These are phyloP conservation scores for Dactylellina parvicollis DNA, from an alignment of 2,329 filamentous ascomycete species.

Conservation along the genomic window DNA sequence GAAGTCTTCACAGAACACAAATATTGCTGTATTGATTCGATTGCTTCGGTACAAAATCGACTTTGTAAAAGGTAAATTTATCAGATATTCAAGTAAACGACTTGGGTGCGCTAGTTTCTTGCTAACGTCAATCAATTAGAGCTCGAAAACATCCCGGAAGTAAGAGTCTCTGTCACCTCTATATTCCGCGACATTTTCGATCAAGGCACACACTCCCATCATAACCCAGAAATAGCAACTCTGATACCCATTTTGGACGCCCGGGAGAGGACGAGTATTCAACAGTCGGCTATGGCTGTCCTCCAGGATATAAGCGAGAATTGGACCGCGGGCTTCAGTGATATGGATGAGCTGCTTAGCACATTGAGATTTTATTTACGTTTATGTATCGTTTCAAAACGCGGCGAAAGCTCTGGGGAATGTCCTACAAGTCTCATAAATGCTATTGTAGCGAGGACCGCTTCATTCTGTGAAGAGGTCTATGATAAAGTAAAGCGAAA, in stretches of 20 bases:
- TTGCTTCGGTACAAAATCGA: slow-evolving; percentile 21
- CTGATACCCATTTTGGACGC: slow-evolving; percentile 24
- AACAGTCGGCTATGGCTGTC: slow-evolving; percentile 35
- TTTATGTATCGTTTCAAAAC: slow-evolving; percentile 24
- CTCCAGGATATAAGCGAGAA: slow-evolving; percentile 50
- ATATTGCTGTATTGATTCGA: slow-evolving; percentile 9
- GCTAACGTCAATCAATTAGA: neutral
- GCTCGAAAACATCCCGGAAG: slow-evolving; percentile 10
- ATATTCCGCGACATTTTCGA: slow-evolving; percentile 32
- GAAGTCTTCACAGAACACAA: neutral
- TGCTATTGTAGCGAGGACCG: slow-evolving; percentile 44
- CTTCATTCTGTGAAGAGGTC: slow-evolving; percentile 43
- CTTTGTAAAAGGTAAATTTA: slow-evolving; percentile 13
- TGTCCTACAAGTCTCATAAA: slow-evolving; percentile 31
- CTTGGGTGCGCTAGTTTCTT: neutral
- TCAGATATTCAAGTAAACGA: neutral
- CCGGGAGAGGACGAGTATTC: slow-evolving; percentile 6
- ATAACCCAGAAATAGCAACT: slow-evolving; percentile 6
- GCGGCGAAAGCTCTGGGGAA: neutral
- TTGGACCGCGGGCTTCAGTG: slow-evolving; percentile 44
- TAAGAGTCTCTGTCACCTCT: slow-evolving; percentile 4
- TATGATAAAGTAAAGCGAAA: slow-evolving; percentile 50
- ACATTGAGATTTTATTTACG: slow-evolving; percentile 36
- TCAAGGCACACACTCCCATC: slow-evolving; percentile 1
- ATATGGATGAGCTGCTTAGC: slow-evolving; percentile 24